phyloP scores from a whole-genome alignment of 192 early-diverging fungal species.

The Umbelopsis sp. region DNA sequence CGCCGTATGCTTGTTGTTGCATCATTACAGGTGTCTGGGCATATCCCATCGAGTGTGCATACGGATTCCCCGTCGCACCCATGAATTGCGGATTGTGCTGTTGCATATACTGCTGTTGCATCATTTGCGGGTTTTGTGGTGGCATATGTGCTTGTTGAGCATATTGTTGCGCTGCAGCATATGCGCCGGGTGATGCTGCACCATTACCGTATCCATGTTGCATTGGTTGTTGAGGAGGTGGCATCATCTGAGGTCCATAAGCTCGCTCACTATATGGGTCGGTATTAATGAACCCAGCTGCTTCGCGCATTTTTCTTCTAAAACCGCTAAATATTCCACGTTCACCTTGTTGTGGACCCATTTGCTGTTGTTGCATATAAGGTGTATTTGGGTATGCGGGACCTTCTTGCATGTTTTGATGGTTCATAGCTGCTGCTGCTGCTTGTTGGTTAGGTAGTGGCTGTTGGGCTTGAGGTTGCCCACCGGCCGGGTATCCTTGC shows the following conservation, averaged over 20 bases:
- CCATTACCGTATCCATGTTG: conserved; percentile 1
- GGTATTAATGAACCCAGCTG: conserved; percentile 1
- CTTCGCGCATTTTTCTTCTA: conserved; percentile 8
- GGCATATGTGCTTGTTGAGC: conserved; percentile 4
- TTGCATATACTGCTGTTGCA: conserved; percentile 16
- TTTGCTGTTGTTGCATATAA: conserved; percentile 15
- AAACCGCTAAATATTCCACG: conserved; percentile 14
- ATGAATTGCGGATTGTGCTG: neutral
- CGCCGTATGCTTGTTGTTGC: conserved; percentile 1
- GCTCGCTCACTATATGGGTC: conserved; percentile 6
- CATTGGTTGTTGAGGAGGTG: neutral
- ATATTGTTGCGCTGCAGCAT: neutral
- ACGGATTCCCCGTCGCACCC: neutral
- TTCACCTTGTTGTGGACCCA: neutral
- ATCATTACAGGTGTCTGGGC: conserved; percentile 1
- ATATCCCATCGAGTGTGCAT: neutral
- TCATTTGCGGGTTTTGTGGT: neutral
- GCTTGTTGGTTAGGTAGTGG: neutral
- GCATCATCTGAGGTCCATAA: conserved; percentile 14
- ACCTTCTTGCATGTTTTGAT: neutral
- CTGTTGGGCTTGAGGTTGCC: neutral
- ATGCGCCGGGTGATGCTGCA: neutral
- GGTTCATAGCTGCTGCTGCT: neutral
- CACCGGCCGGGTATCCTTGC: neutral
- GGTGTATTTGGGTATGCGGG: neutral